Evolutionary conservation across 345 rosid species (phyloP).

Genomic region (Populus ilicifolia): DNA sequence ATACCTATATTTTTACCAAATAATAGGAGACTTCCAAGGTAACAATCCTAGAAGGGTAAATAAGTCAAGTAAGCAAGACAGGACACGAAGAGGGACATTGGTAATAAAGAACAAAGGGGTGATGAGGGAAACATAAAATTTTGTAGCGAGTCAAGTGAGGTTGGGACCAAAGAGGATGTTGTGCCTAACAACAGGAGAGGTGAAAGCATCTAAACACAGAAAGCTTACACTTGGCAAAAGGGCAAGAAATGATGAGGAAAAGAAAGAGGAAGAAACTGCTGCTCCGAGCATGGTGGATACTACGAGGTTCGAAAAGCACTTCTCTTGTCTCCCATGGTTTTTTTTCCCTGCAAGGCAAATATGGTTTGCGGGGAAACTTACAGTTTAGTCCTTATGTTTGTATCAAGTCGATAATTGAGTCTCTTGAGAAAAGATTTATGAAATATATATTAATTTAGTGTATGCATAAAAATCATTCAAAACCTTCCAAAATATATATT

Average conservation of each 20-base stretch:
- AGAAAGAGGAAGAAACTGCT: neutral
- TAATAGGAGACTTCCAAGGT: too few species aligned
- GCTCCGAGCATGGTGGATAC: neutral
- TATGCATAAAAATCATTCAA: too few species aligned
- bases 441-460: too few species aligned
- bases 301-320: constrained; percentile 10
- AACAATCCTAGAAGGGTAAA: neutral
- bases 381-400: neutral
- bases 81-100: neutral
- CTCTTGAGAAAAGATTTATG: too few species aligned
- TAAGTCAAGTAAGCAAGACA: neutral
- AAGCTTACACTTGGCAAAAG: neutral
- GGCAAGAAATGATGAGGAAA: constrained; percentile 13
- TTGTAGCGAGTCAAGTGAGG: neutral
- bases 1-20: too few species aligned
- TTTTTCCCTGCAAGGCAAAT: neutral
- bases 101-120: neutral
- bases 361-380: neutral
- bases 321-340: neutral
- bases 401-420: too few species aligned
- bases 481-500: too few species aligned
- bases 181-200: neutral
- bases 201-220: neutral
- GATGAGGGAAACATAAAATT: neutral
- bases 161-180: neutral